A percentile compares a stretch with the other conserved stretches of the same genome.
phyloP scores from a whole-genome alignment of 106 monocot species.

The Allium cepa region DNA sequence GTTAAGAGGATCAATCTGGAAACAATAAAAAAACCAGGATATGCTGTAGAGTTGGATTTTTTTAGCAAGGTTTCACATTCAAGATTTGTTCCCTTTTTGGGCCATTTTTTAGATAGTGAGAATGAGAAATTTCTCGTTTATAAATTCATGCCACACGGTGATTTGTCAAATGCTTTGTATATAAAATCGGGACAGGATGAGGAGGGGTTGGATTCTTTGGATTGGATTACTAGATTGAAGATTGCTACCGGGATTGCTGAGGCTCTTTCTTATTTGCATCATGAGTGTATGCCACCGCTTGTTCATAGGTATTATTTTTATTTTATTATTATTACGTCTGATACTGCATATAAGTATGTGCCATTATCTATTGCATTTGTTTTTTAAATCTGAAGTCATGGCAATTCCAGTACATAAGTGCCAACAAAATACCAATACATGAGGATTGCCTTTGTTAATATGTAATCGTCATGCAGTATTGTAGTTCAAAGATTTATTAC shows the following conservation, averaged over 20 bases:
- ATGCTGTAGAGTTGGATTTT: conserved; percentile 65
- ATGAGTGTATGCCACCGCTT: conserved; percentile 62
- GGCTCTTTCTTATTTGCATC: conserved; percentile 71
- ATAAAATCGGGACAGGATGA: conserved; percentile 43
- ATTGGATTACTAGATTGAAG: conserved; percentile 91
- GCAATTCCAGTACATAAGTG: neutral
- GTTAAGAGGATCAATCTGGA: conserved; percentile 59
- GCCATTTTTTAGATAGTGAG: conserved; percentile 65
- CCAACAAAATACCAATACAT: neutral
- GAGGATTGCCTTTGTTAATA: neutral
- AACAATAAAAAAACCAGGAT: conserved; percentile 36
- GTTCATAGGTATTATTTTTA: conserved; percentile 63
- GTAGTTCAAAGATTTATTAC: too few relatives aligned
- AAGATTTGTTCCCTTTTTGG: conserved; percentile 64
- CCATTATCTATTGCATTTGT: neutral
- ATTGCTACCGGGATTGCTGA: conserved; percentile 82
- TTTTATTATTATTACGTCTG: too few relatives aligned
- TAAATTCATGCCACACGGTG: conserved; percentile 60
- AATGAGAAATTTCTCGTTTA: conserved; percentile 83
- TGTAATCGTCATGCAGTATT: neutral
- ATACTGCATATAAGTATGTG: neutral
- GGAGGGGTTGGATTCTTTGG: conserved; percentile 67
- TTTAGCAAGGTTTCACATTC: conserved; percentile 48
- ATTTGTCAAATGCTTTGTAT: conserved; percentile 51
- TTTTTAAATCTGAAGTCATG: neutral